Evolutionary conservation across 2,329 filamentous ascomycete genomes (phyloP), one percentile per base, ranked within the genome.

Genomic region (Microdochium paspali): DNA sequence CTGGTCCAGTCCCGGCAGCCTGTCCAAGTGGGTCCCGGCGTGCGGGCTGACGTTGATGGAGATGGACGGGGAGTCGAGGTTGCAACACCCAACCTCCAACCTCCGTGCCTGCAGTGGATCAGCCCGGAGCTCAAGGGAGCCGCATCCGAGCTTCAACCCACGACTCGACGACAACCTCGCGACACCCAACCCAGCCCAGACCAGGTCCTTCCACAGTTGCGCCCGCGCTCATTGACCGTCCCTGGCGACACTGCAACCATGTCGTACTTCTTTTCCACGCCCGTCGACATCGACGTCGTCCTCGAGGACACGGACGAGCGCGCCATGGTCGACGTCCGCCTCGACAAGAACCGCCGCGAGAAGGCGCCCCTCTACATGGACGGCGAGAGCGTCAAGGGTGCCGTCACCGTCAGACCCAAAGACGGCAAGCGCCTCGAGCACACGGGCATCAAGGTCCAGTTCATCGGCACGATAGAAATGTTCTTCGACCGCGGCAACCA

Each of bases 401-500:
- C 86, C 46, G 90, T 98, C 51, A 98, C 93, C 7, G 84, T 98
- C 56, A 77, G 93, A 56, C 93, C 93, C 45, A 98, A 98, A 70
- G 93, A 98, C 76, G 93, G 93, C 63, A 97, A 97, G 76, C 82
- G 93, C 52, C 76, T 98, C 62, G 93, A 98, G 69, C 93, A 98
- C 68, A 97, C 90, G 10, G 93, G 93, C 58, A 96, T 98, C 78
- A 98, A 98, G 72, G 91, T 98, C 60, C 93, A 98, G 66, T 98
- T 98, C 73, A 96, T 98, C 60, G 93, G 93, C 65, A 94, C 90
- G 53, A 98, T 98, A 75, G 93, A 98, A 68, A 98, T 98, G 93
- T 98, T 97, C 79, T 98, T 95, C 69, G 93, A 98, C 67, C 88
- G 93, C 62, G 91, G 91, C 59, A 98, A 96, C 67, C 93, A 97